Percentiles rank a stretch among this genome's conserved stretches.
Evolutionary conservation across 2,329 filamentous ascomycete genomes (phyloP).

Genomic region (Acrodontium crateriforme): DNA sequence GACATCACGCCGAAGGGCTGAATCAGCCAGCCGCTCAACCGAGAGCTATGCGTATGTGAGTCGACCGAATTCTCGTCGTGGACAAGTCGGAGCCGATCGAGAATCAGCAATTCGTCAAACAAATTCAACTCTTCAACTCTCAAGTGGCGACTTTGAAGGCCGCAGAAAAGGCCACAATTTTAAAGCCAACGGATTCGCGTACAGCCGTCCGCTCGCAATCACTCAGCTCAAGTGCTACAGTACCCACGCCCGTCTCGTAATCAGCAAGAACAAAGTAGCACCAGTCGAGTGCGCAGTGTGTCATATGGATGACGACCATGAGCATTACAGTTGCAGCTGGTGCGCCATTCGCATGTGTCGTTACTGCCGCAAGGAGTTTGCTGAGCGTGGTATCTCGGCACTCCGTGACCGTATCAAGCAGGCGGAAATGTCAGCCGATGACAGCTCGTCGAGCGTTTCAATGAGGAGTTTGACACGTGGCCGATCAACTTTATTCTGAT

Average conservation of each 20-base stretch:
- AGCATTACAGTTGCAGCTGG: conserved; percentile 20
- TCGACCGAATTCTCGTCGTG: conserved; percentile 5
- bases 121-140: conserved; percentile 3
- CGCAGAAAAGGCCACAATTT: conserved; percentile 17
- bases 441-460: too few relatives aligned
- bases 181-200: conserved; percentile 21
- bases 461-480: too few relatives aligned
- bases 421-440: conserved; percentile 8
- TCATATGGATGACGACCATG: conserved; percentile 18
- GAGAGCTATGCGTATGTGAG: background rate
- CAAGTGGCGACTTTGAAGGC: conserved; percentile 7
- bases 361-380: conserved; percentile 14
- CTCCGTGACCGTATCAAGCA: conserved; percentile 10
- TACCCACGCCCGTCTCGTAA: conserved; percentile 14
- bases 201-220: conserved; percentile 15
- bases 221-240: conserved; percentile 19
- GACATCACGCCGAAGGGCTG: conserved; percentile 18
- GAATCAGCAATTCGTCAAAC: background rate
- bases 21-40: conserved; percentile 11
- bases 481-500: too few relatives aligned
- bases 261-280: conserved; percentile 17
- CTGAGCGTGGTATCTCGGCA: conserved; percentile 10
- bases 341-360: conserved; percentile 20
- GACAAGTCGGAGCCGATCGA: conserved; percentile 1
- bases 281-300: conserved; percentile 23